Conservation (phyloP, 2,329 filamentous ascomycete species). For the Dactylonectria macrodidyma region DNA sequence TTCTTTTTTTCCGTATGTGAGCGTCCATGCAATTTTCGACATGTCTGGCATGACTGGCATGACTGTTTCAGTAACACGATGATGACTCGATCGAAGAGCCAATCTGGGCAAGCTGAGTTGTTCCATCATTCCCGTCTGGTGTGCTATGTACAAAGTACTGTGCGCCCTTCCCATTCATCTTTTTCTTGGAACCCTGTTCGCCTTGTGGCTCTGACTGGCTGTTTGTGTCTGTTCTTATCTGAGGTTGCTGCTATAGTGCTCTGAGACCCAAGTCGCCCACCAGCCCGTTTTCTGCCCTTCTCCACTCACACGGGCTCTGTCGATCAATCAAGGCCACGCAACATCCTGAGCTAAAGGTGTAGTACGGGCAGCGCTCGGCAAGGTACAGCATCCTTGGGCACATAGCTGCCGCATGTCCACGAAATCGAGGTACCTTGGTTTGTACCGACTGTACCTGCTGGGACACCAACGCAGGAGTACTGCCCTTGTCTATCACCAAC, state of each 20-base stretch:
- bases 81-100: neutral
- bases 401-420: too few species aligned
- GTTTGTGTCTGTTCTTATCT: conserved; percentile 9
- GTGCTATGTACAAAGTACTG: too few species aligned
- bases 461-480: neutral
- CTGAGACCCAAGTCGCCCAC: neutral
- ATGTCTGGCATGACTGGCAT: neutral
- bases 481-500: neutral
- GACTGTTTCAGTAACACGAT: neutral
- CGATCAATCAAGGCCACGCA: neutral
- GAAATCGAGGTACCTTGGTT: too few species aligned
- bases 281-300: neutral
- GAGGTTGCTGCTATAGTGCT: neutral
- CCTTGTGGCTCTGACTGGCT: conserved; percentile 1
- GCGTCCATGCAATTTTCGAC: neutral
- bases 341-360: neutral
- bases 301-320: conserved; percentile 2
- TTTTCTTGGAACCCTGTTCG: neutral
- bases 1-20: conserved; percentile 4
- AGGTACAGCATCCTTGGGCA: too few species aligned
- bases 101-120: neutral
- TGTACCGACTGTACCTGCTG: neutral
- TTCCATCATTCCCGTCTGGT: neutral
- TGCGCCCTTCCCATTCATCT: neutral
- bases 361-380: neutral